A percentile compares a stretch with the other conserved stretches of the same genome.
Evolutionary conservation across 2,329 filamentous ascomycete genomes (phyloP).

Genomic region (Trichophyton mentagrophytes): DNA sequence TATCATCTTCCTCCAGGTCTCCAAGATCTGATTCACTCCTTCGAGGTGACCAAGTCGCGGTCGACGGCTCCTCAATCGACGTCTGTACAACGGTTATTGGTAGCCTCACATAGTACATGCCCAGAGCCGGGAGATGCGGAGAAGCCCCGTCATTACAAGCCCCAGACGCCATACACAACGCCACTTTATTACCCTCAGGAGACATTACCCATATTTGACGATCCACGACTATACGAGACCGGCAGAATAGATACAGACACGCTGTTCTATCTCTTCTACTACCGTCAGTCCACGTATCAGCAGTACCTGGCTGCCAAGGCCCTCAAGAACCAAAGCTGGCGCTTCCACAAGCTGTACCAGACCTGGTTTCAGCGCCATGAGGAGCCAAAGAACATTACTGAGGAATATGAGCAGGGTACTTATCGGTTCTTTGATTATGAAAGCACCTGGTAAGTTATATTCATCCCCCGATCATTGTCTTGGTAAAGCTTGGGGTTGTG

Average conservation of each 20-base stretch:
- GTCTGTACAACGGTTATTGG: conserved; percentile 60
- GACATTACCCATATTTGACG: conserved; percentile 80
- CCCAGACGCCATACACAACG: conserved; percentile 66
- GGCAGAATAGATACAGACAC: conserved; percentile 84
- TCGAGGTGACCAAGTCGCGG: conserved; percentile 67
- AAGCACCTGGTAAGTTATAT: conserved; percentile 76
- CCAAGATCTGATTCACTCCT: conserved; percentile 81
- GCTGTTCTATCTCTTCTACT: conserved; percentile 98
- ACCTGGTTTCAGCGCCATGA: conserved; percentile 99
- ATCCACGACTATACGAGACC: conserved; percentile 65
- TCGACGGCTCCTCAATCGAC: conserved; percentile 49
- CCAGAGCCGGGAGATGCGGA: conserved; percentile 71
- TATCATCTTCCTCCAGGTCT: conserved; percentile 84
- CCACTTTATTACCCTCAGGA: conserved; percentile 83
- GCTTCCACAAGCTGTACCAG: conserved; percentile 98
- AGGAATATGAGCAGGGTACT: conserved; percentile 96
- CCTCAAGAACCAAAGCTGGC: conserved; percentile 96
- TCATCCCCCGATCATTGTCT: not conserved
- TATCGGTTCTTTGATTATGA: conserved; percentile 99
- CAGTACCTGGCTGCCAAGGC: conserved; percentile 92
- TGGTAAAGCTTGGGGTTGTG: not conserved
- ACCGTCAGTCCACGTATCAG: conserved; percentile 89
- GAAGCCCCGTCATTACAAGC: conserved; percentile 69
- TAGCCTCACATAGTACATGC: conserved; percentile 57
- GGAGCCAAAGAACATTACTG: conserved; percentile 95